A percentile compares a stretch with the other conserved stretches of the same genome.
phyloP scores from a whole-genome alignment of 1,284 basidiomycete genomes.

The Malassezia globosa region DNA sequence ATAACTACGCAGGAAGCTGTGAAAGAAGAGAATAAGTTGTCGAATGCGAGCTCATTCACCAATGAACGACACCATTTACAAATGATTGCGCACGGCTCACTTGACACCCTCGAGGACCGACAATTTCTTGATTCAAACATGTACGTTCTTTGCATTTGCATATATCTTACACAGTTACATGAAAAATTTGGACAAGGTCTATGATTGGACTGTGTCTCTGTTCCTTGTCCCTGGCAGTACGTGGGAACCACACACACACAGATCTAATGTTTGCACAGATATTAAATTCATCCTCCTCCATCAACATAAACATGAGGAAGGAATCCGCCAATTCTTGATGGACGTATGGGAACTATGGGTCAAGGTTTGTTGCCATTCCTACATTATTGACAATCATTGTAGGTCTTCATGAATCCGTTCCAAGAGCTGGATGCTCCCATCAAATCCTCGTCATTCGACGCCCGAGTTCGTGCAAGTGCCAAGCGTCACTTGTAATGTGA shows the following conservation, averaged over 20 bases:
- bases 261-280: conserved; percentile 24
- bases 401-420: conserved; percentile 40
- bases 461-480: conserved; percentile 30
- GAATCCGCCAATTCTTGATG: conserved; percentile 41
- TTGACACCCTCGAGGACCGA: conserved; percentile 42
- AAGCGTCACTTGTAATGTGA: conserved; percentile 29
- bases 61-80: conserved; percentile 31
- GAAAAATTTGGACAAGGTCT: conserved; percentile 37
- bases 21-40: not conserved
- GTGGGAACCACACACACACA: conserved; percentile 9
- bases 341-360: conserved; percentile 43
- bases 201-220: conserved; percentile 37
- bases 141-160: conserved; percentile 17
- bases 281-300: conserved; percentile 42
- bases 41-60: not conserved
- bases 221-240: conserved; percentile 37
- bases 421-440: conserved; percentile 37
- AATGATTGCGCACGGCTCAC: conserved; percentile 42
- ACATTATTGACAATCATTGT: not conserved
- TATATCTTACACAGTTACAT: conserved; percentile 34
- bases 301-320: conserved; percentile 45
- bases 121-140: conserved; percentile 27
- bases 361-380: conserved; percentile 23
- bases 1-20: not conserved
- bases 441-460: conserved; percentile 28